Conservation (phyloP, 768 basidiomycete species). For the Lactarius pseudohatsudake region DNA sequence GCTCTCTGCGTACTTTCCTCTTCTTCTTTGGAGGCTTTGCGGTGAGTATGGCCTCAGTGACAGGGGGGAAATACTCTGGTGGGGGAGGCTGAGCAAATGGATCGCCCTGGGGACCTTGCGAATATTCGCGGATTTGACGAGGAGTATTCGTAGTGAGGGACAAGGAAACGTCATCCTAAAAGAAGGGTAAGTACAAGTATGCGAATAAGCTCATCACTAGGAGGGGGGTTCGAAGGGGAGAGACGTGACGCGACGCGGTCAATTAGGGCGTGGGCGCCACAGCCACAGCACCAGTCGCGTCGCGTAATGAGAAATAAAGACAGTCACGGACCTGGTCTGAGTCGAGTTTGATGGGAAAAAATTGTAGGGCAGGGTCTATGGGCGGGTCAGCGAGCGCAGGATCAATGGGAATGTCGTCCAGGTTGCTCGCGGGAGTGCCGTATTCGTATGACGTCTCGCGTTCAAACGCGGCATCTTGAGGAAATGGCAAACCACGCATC, state of each 20-base stretch:
- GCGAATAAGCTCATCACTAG: slow-evolving; percentile 17
- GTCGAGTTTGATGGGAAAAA: slow-evolving; percentile 28
- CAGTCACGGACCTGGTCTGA: slow-evolving; percentile 41
- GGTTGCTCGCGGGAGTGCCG: slow-evolving; percentile 56
- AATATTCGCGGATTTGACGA: slow-evolving; percentile 47
- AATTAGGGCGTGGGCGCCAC: slow-evolving; percentile 31
- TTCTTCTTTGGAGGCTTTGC: slow-evolving; percentile 49
- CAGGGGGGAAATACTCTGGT: slow-evolving; percentile 49
- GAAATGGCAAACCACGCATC: slow-evolving; percentile 67
- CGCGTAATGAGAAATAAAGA: slow-evolving; percentile 23
- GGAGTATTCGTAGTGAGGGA: slow-evolving; percentile 26
- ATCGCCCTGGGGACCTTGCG: slow-evolving; percentile 78
- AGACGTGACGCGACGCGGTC: slow-evolving; percentile 73
- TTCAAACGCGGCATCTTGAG: slow-evolving; percentile 46
- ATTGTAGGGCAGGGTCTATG: slow-evolving; percentile 55
- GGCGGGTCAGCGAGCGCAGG: slow-evolving; percentile 58
- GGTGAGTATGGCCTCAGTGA: slow-evolving; percentile 41
- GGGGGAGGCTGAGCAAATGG: slow-evolving; percentile 72
- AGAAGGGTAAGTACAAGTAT: slow-evolving; percentile 19
- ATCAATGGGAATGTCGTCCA: slow-evolving; percentile 74
- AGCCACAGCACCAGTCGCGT: slow-evolving; percentile 27
- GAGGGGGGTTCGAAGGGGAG: slow-evolving; percentile 25
- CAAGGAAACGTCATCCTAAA: slow-evolving; percentile 23
- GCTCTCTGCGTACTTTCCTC: slow-evolving; percentile 51
- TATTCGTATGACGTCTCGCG: slow-evolving; percentile 60